Percentiles rank a stretch among this genome's conserved stretches.
Evolutionary conservation across 257 asterid species (phyloP).

Genomic region (Prunella vulgaris): DNA sequence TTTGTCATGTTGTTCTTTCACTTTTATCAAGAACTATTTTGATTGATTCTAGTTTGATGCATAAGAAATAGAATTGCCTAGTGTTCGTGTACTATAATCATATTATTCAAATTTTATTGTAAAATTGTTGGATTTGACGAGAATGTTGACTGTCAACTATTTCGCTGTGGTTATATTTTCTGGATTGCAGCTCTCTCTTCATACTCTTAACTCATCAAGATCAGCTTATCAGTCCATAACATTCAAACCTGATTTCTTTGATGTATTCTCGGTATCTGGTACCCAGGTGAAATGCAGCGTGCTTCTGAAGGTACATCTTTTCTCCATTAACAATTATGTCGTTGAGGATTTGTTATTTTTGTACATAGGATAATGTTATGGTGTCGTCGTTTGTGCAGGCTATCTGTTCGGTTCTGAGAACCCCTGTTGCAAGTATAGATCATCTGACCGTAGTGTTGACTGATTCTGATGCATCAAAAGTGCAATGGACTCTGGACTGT

Average conservation of each 20-base stretch:
- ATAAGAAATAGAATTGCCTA: not conserved
- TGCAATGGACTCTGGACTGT: constrained; percentile 88
- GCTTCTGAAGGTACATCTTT: constrained; percentile 65
- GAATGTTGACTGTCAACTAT: not conserved
- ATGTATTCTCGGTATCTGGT: constrained; percentile 55
- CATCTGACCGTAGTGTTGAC: constrained; percentile 52
- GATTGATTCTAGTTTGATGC: not conserved
- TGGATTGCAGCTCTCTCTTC: constrained; percentile 61
- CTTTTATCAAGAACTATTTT: not conserved
- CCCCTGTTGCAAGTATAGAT: constrained; percentile 77
- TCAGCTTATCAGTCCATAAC: constrained; percentile 84
- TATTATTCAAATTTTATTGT: not conserved
- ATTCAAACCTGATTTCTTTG: constrained; percentile 74
- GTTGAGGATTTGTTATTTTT: not conserved
- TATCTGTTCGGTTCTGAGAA: constrained; percentile 80
- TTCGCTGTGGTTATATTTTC: not conserved
- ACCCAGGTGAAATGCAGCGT: constrained; percentile 64
- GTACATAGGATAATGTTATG: not conserved
- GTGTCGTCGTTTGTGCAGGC: constrained; percentile 44
- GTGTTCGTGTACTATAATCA: not conserved
- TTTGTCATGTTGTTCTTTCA: not conserved
- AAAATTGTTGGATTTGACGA: not conserved
- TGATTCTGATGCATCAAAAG: constrained; percentile 75
- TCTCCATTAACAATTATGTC: not conserved
- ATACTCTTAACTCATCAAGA: constrained; percentile 79